Conservation (phyloP, 129 eudicot genomes). For the Pittosporum tobira region DNA sequence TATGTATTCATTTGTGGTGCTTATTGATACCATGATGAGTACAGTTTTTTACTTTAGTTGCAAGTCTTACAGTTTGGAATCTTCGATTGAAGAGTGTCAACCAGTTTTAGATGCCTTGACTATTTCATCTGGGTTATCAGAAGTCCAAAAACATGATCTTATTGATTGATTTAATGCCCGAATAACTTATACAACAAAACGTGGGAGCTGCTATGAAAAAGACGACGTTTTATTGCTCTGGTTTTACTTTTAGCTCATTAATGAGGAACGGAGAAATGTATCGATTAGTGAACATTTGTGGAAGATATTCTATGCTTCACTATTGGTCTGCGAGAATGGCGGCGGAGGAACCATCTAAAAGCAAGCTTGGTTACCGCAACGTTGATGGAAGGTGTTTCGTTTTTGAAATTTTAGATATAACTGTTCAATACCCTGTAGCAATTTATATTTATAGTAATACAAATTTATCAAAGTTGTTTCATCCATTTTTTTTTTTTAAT, state of each 20-base stretch:
- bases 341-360: constrained; percentile 4
- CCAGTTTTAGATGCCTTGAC: constrained; percentile 71
- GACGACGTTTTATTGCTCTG: neutral
- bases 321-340: constrained; percentile 1
- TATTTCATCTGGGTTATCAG: constrained; percentile 24
- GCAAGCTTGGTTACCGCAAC: constrained; percentile 16
- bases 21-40: constrained; percentile 88
- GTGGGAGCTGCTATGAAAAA: neutral
- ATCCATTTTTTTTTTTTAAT: constrained; percentile 13
- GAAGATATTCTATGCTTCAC: neutral
- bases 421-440: constrained; percentile 24
- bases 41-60: constrained; percentile 93
- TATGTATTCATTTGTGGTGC: constrained; percentile 85
- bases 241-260: neutral
- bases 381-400: constrained; percentile 8
- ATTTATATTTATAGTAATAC: constrained; percentile 14
- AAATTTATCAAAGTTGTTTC: constrained; percentile 12
- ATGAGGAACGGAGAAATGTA: constrained; percentile 1
- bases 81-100: constrained; percentile 43
- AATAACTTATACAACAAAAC: neutral
- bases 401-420: constrained; percentile 9
- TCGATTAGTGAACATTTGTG: neutral
- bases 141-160: constrained; percentile 22
- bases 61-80: constrained; percentile 78
- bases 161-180: neutral